Base-by-base conservation (phyloP, 139 green algal species). In the Chlamydomonas sphaeroides region DNA sequence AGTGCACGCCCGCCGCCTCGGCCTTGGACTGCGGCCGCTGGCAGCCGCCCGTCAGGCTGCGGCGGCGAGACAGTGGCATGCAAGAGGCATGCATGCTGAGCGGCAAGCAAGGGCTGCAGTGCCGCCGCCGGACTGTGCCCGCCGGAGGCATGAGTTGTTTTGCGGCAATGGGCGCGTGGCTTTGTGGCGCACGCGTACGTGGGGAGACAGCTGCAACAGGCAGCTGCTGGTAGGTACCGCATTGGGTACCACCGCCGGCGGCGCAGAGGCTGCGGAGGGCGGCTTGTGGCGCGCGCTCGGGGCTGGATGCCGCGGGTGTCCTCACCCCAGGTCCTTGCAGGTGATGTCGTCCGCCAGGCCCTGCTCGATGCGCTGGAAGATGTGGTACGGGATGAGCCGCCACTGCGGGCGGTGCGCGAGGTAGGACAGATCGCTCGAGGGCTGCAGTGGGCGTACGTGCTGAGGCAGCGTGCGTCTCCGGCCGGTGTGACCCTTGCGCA, bases 311-410 rank as follows among this genome's bases (percentile, higher is more conserved):
- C 10, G 45, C 10, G 45, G 45, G 2, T 48, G 62, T 8, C 49
- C 49, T 11, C 68, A 92, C 87, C 85, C 85, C 2, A 95, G 88
- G 63, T 87, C 82, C n/a, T 30, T 68, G 70, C 92, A 95, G 3
- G 81, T 91, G 90, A 91, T 95, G 7, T 89, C 61, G 10, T 36
- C 61, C 51, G 88, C 66, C 18, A 68, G 84, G 0, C 38, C 65
- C 4, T 71, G 30, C 17, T 76, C 69, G 20, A 84, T 56, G 25
- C 61, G 56, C 53, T 73, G 51, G 38, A 88, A 84, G 30, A 63
- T 57, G 3, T 86, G 85, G 51, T 90, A 94, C 45, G 76, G 32
- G 32, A 88, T 42, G 39, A 82, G 57, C 28, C 75, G 75, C 75
- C 75, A 82, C 73, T 80, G 71, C 5, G 36, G 6, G 18, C 0